phyloP scores from a whole-genome alignment of 1,284 basidiomycete genomes.

The Vanrija sp. region DNA sequence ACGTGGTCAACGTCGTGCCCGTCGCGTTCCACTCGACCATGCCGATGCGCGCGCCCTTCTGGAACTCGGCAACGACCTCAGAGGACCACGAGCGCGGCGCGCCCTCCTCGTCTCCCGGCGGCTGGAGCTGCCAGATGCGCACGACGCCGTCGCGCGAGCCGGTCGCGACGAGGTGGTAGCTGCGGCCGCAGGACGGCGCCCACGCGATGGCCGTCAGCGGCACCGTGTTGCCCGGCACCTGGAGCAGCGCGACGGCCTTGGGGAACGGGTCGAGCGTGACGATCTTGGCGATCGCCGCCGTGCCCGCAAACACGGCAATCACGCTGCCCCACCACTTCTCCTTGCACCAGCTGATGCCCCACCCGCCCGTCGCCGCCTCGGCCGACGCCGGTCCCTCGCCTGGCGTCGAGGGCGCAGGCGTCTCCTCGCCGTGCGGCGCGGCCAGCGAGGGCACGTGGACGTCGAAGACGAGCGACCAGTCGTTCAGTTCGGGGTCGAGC shows the following conservation, averaged over 20 bases:
- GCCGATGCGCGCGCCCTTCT: conserved; percentile 79
- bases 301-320: conserved; percentile 69
- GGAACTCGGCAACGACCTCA: conserved; percentile 74
- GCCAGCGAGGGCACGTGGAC: conserved; percentile 62
- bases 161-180: conserved; percentile 85
- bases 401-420: conserved; percentile 9
- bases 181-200: conserved; percentile 85
- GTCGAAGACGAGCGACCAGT: conserved; percentile 76
- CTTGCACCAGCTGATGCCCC: conserved; percentile 90
- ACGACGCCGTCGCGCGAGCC: conserved; percentile 80
- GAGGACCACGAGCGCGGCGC: conserved; percentile 59
- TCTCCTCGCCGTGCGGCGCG: conserved; percentile 25
- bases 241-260: conserved; percentile 40
- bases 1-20: conserved; percentile 81
- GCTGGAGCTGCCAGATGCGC: conserved; percentile 72
- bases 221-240: conserved; percentile 25
- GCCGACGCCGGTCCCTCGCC: conserved; percentile 1
- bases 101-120: conserved; percentile 48
- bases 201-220: conserved; percentile 76
- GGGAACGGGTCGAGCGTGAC: conserved; percentile 51
- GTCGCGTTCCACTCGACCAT: conserved; percentile 58
- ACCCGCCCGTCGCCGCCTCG: conserved; percentile 73
- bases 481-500: conserved; percentile 70
- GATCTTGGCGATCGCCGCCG: conserved; percentile 65
- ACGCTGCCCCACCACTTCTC: conserved; percentile 90